phyloP scores from a whole-genome alignment of 2,329 filamentous ascomycete species.

The Epichloe glyceriae region DNA sequence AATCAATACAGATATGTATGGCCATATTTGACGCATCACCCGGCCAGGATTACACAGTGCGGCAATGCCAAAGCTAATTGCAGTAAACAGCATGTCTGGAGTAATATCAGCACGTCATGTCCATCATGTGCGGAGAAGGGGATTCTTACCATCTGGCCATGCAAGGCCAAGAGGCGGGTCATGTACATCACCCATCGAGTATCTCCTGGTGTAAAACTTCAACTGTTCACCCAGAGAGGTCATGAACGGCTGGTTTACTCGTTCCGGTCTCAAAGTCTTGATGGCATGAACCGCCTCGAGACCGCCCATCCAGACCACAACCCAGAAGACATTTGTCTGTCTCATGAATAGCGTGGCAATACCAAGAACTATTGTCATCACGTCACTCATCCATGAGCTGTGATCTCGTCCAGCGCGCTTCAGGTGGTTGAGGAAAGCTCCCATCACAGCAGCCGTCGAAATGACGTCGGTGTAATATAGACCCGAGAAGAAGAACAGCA shows the following conservation, averaged over 20 bases:
- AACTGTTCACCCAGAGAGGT: constrained; percentile 21
- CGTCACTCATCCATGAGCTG: constrained; percentile 24
- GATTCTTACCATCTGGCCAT: constrained; percentile 35
- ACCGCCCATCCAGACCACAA: constrained; percentile 62
- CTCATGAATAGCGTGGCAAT: constrained; percentile 60
- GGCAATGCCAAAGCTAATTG: constrained; percentile 51
- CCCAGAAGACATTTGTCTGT: constrained; percentile 97
- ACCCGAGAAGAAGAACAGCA: constrained; percentile 90
- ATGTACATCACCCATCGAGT: constrained; percentile 39
- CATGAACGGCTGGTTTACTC: constrained; percentile 18
- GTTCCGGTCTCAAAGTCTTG: constrained; percentile 27
- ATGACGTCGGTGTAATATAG: constrained; percentile 91
- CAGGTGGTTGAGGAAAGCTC: constrained; percentile 50
- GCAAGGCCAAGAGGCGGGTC: constrained; percentile 36
- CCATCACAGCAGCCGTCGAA: constrained; percentile 63
- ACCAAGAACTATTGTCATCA: constrained; percentile 42
- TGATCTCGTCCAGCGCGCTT: constrained; percentile 24
- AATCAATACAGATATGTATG: constrained; percentile 47
- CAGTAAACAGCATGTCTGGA: constrained; percentile 41
- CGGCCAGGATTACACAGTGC: constrained; percentile 34
- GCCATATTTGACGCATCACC: constrained; percentile 38
- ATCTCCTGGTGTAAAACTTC: constrained; percentile 28
- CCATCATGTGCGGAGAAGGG: neutral
- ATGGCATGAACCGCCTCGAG: constrained; percentile 40
- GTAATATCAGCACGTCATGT: neutral